A percentile compares a stretch with the other conserved stretches of the same genome.
These are phyloP conservation scores for Ganoderma sp. DNA, from an alignment of 1,284 basidiomycete genomes.

Conservation along the genomic window DNA sequence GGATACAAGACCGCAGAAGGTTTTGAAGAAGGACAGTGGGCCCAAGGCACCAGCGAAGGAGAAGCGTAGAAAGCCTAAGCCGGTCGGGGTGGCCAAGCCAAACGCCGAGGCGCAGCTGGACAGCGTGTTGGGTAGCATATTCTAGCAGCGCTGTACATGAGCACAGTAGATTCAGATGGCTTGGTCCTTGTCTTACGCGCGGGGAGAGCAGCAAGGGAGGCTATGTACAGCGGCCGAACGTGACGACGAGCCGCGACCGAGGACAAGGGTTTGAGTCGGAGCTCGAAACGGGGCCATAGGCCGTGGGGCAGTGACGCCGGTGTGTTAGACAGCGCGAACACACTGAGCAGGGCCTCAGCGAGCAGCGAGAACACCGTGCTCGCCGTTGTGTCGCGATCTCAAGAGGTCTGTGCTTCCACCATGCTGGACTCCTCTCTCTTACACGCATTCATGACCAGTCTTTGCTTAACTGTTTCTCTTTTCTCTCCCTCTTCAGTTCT, in stretches of 20 bases:
- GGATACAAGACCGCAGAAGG: constrained; percentile 28
- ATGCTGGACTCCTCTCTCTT: constrained; percentile 76
- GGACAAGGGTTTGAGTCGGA: constrained; percentile 49
- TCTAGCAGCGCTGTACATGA: constrained; percentile 43
- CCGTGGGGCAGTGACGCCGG: constrained; percentile 29
- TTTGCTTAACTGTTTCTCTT: constrained; percentile 66
- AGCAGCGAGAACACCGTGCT: constrained; percentile 60
- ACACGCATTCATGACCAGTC: constrained; percentile 61
- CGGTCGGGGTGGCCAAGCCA: constrained; percentile 30
- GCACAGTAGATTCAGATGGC: neutral
- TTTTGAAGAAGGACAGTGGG: constrained; percentile 46
- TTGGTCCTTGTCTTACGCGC: neutral
- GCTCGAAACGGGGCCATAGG: constrained; percentile 43
- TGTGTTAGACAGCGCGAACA: constrained; percentile 69
- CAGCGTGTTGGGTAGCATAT: constrained; percentile 60
- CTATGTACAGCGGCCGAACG: neutral
- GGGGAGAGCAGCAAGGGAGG: neutral
- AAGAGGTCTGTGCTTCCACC: constrained; percentile 87
- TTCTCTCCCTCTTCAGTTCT: constrained; percentile 67
- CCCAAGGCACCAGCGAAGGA: constrained; percentile 43
- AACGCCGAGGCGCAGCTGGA: constrained; percentile 46
- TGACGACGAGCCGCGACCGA: neutral
- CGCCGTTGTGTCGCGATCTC: constrained; percentile 60
- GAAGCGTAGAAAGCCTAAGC: constrained; percentile 40
- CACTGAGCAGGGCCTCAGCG: constrained; percentile 53